Evolutionary conservation across 139 green algal species (phyloP), one percentile per base, ranked within the genome.

Genomic region (Pleodorina starrii): DNA sequence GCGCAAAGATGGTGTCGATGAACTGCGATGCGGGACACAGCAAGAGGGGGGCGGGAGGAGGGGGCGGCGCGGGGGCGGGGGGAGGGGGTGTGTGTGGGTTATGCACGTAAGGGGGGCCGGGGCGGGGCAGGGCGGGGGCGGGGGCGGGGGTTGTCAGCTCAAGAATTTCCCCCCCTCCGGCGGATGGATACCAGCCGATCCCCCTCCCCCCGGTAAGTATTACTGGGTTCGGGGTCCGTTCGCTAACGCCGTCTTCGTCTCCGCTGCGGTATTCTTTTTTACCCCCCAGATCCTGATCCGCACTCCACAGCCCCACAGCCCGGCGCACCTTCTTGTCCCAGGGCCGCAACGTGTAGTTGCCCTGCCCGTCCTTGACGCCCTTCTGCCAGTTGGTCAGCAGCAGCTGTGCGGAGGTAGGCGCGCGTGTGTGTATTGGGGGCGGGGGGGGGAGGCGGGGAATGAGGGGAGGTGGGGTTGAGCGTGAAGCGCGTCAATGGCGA

Each of bases 301-400:
- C n/a, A n/a, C n/a, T n/a, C n/a, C n/a, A n/a, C n/a, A n/a, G n/a
- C n/a, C n/a, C n/a, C n/a, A n/a, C n/a, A n/a, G n/a, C n/a, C n/a
- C n/a, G n/a, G n/a, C n/a, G n/a, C 27, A 86, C 79, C 79, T 88
- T 88, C 46, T 88, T 88, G 63, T 88, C 82, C 82, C 82, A 88
- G 27, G 82, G 66, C 44, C 44, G n/a, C 44, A 69, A 6, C n/a
- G 44, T 88, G 63, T 60, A 87, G n/a, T 63, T 63, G 16, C 81
- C 66, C 38, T 46, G 27, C 5, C 6, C 9, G 43, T 79, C 66
- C 68, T 88, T 88, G 44, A 29, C 14, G 43, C 82, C 82, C 66
- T 88, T 79, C 12, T 42, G 32, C 82, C 82, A 88, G 44, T 88
- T 88, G 66, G 66, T 71, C 44, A 88, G 43, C 21, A 88, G 66